Conservation (phyloP, 2,329 filamentous ascomycete species). For the Endoconidiophora polonica region DNA sequence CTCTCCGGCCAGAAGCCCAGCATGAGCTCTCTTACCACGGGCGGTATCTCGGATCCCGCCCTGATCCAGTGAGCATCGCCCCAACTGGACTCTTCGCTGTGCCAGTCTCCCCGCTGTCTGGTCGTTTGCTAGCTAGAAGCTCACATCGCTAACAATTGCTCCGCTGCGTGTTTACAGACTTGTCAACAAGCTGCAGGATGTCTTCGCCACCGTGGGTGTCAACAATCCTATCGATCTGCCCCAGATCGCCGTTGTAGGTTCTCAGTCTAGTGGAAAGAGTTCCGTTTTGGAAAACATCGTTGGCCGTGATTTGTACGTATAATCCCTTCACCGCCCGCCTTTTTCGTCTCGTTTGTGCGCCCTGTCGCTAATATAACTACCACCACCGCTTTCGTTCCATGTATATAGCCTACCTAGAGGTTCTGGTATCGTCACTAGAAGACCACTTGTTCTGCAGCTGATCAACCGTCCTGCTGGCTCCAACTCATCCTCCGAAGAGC, state of each 20-base stretch:
- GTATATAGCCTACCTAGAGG: conserved; percentile 74
- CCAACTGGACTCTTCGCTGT: background rate
- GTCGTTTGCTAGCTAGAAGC: background rate
- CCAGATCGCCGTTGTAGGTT: conserved; percentile 95
- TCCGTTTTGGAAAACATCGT: conserved; percentile 98
- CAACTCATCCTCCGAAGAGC: conserved; percentile 56
- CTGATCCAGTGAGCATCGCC: conserved; percentile 39
- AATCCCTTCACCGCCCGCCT: conserved; percentile 10
- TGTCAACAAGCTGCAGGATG: conserved; percentile 98
- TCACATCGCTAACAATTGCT: background rate
- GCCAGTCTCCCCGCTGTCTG: background rate
- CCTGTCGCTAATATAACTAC: conserved; percentile 10
- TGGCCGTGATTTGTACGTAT: conserved; percentile 85
- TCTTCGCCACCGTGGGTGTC: conserved; percentile 94
- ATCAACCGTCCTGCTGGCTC: conserved; percentile 71
- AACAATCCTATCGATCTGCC: conserved; percentile 98
- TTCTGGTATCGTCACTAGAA: conserved; percentile 89
- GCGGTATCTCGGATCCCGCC: conserved; percentile 49
- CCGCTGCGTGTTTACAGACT: conserved; percentile 32
- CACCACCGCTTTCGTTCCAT: conserved; percentile 16
- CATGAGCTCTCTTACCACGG: conserved; percentile 20
- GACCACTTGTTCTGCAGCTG: conserved; percentile 90
- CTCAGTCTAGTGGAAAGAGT: conserved; percentile 98
- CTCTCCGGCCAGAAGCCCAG: background rate
- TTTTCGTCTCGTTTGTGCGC: background rate